Evolutionary conservation across 2,329 filamentous ascomycete genomes (phyloP).

Genomic region (Arthrobotrys pseudoclavata): DNA sequence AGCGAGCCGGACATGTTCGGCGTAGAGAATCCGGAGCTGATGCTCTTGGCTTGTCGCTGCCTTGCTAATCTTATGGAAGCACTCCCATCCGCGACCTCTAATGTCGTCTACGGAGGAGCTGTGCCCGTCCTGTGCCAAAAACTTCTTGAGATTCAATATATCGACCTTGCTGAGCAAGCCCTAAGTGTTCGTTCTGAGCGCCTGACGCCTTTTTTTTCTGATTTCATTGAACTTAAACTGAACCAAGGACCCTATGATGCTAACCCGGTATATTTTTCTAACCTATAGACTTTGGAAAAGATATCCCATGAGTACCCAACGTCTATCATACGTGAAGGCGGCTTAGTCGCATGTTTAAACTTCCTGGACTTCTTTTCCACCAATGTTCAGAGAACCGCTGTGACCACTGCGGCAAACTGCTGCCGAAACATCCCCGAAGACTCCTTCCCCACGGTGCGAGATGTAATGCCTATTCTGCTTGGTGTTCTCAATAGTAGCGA

Average conservation of each 20-base stretch:
- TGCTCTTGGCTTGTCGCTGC: constrained; percentile 95
- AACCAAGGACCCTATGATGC: constrained; percentile 34
- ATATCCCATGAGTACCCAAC: constrained; percentile 96
- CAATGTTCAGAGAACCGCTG: constrained; percentile 93
- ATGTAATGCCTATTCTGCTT: constrained; percentile 95
- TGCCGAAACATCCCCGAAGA: constrained; percentile 96
- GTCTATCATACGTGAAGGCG: constrained; percentile 94
- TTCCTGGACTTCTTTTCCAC: constrained; percentile 98
- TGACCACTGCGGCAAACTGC: constrained; percentile 97
- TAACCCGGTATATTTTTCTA: constrained; percentile 49
- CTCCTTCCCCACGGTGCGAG: constrained; percentile 88
- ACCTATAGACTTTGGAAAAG: constrained; percentile 83
- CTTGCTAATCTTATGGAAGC: constrained; percentile 98
- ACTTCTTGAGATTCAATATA: constrained; percentile 94
- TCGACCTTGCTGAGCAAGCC: constrained; percentile 96
- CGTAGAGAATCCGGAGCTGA: constrained; percentile 94
- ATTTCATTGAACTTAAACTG: constrained; percentile 32
- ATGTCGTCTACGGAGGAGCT: constrained; percentile 96
- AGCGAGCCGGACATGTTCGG: constrained; percentile 82
- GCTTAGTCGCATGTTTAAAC: constrained; percentile 92
- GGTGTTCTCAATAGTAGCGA: constrained; percentile 92
- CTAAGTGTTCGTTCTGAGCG: constrained; percentile 74
- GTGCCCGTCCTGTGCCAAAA: constrained; percentile 96
- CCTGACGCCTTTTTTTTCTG: constrained; percentile 25
- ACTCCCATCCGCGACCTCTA: constrained; percentile 88